Conservation (phyloP, 2,329 filamentous ascomycete species). For the Polychaeton citri region DNA sequence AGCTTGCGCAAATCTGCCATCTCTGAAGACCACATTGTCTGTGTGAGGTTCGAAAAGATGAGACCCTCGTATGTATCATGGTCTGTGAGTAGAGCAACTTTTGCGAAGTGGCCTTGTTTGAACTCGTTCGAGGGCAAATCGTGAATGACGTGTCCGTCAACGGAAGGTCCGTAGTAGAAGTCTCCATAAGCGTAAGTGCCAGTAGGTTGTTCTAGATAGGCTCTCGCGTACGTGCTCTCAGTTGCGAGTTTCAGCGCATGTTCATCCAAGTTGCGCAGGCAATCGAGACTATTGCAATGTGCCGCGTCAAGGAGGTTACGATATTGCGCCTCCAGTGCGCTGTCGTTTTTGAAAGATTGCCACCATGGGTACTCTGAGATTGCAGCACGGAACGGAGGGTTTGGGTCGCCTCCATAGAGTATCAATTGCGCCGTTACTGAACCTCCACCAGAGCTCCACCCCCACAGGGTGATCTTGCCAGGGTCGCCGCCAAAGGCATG, state of each 20-base stretch:
- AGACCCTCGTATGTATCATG: slow-evolving; percentile 26
- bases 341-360: slow-evolving; percentile 13
- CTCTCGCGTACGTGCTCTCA: slow-evolving; percentile 11
- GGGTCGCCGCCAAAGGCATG: slow-evolving; percentile 12
- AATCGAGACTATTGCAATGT: slow-evolving; percentile 18
- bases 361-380: slow-evolving; percentile 19
- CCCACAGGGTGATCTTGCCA: slow-evolving; percentile 9
- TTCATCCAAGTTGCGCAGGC: slow-evolving; percentile 11
- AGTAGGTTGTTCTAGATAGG: slow-evolving; percentile 8
- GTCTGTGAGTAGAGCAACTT: slow-evolving; percentile 24
- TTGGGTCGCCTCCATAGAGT: slow-evolving; percentile 23
- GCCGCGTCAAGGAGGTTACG: slow-evolving; percentile 15
- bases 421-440: slow-evolving; percentile 21
- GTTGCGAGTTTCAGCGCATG: slow-evolving; percentile 8
- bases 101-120: slow-evolving; percentile 19
- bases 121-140: slow-evolving; percentile 23
- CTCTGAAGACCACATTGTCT: slow-evolving; percentile 16
- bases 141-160: slow-evolving; percentile 26
- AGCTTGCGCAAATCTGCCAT: slow-evolving; percentile 17
- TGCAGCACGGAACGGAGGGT: slow-evolving; percentile 29
- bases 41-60: slow-evolving; percentile 20
- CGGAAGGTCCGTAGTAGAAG: slow-evolving; percentile 29
- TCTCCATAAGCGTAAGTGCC: slow-evolving; percentile 24
- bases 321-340: slow-evolving; percentile 19
- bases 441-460: slow-evolving; percentile 17